A percentile compares a stretch with the other conserved stretches of the same genome.
Evolutionary conservation across 768 basidiomycete genomes (phyloP).

Genomic region (Hygrophorus pudorinus): DNA sequence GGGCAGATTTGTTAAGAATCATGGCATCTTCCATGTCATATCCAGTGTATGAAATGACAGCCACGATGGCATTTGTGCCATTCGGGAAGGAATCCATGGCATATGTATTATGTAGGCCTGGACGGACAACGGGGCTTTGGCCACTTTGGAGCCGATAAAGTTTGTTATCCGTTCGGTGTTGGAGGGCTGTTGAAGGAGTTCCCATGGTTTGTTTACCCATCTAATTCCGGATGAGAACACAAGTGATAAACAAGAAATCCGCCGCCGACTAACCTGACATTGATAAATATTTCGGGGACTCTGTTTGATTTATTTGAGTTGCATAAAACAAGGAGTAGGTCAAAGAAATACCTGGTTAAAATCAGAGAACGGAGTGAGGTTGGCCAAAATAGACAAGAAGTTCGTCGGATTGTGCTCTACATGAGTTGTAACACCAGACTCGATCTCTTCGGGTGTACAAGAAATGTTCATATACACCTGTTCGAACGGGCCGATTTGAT

Average conservation of each 20-base stretch:
- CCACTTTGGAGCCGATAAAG: slow-evolving; percentile 93
- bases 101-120: slow-evolving; percentile 83
- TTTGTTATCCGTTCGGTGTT: slow-evolving; percentile 96
- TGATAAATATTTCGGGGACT: slow-evolving; percentile 89
- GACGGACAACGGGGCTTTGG: slow-evolving; percentile 91
- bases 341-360: slow-evolving; percentile 80
- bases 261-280: slow-evolving; percentile 55
- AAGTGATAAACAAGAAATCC: background rate
- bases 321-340: slow-evolving; percentile 3
- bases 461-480: slow-evolving; percentile 99
- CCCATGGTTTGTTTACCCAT: slow-evolving; percentile 99
- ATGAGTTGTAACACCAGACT: slow-evolving; percentile 69
- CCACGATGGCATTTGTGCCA: slow-evolving; percentile 95
- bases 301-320: slow-evolving; percentile 24
- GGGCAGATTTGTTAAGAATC: slow-evolving; percentile 98
- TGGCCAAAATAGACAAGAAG: slow-evolving; percentile 93
- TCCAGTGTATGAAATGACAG: slow-evolving; percentile 99
- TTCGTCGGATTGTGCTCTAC: slow-evolving; percentile 93
- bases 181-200: slow-evolving; percentile 86
- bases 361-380: slow-evolving; percentile 97
- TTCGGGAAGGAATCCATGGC: slow-evolving; percentile 99
- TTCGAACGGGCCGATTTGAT: slow-evolving; percentile 93
- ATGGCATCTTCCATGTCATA: slow-evolving; percentile 99
- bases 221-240: slow-evolving; percentile 27
- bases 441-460: slow-evolving; percentile 78